These are phyloP conservation scores for Penstemon davidsonii DNA, from an alignment of 257 asterid species.

Conservation along the genomic window DNA sequence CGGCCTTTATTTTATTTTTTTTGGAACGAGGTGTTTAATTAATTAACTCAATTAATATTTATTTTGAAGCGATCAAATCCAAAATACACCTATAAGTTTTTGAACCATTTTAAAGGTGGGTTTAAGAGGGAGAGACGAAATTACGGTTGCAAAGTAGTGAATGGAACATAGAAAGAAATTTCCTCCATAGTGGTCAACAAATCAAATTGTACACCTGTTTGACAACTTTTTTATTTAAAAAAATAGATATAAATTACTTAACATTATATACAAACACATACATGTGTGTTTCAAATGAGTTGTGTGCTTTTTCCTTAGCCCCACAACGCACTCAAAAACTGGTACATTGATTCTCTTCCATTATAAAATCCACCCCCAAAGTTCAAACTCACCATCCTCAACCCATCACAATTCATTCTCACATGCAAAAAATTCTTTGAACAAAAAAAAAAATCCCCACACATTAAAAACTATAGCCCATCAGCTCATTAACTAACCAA, in stretches of 20 bases:
- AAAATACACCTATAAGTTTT: background rate
- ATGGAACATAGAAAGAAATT: constrained; percentile 25
- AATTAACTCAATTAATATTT: background rate
- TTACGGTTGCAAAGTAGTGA: background rate
- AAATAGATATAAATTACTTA: background rate
- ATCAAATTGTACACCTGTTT: background rate
- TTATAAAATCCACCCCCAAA: constrained; percentile 38
- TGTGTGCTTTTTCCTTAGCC: constrained; percentile 18
- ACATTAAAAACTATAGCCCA: background rate
- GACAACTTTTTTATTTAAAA: background rate
- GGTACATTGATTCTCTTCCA: constrained; percentile 10
- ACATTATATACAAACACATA: background rate
- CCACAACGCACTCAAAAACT: constrained; percentile 32
- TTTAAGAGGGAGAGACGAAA: background rate
- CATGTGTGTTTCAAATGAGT: background rate
- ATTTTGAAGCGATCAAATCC: background rate
- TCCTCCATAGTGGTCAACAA: background rate
- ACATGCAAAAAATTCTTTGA: no score
- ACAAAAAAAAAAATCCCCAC: background rate
- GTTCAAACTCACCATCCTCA: constrained; percentile 10
- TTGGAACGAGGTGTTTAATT: background rate
- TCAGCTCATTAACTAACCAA: no score
- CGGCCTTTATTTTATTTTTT: no score
- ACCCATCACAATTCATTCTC: no score
- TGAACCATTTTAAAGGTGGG: constrained; percentile 21